A percentile compares a stretch with the other conserved stretches of the same genome.
Evolutionary conservation across 345 rosid species (phyloP).

Genomic region (Citrus glauca): DNA sequence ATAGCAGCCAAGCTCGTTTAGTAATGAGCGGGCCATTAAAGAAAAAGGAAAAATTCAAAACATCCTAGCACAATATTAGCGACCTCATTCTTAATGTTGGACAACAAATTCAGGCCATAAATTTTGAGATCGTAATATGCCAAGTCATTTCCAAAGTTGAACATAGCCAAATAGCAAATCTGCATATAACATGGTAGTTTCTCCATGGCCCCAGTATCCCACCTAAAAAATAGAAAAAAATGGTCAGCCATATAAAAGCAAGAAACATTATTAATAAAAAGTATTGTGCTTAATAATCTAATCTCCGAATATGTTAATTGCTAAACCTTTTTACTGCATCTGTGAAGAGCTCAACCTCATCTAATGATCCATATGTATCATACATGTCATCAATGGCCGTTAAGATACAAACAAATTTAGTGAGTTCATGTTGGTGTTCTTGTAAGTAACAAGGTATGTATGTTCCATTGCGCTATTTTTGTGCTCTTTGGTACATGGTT

Average conservation of each 20-base stretch:
- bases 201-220: neutral
- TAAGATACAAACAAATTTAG: conserved; percentile 12
- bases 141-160: neutral
- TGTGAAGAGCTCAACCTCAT: conserved; percentile 20
- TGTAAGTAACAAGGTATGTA: too few species aligned
- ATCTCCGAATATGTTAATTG: neutral
- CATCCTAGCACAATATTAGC: too few species aligned
- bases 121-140: neutral
- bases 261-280: neutral
- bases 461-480: too few species aligned
- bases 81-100: neutral
- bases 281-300: too few species aligned
- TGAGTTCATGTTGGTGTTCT: neutral
- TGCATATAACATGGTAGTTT: neutral
- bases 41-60: too few species aligned
- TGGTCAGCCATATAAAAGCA: neutral
- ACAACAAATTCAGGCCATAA: neutral
- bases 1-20: too few species aligned
- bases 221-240: neutral
- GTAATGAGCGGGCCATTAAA: too few species aligned
- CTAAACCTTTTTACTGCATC: neutral
- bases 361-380: conserved; percentile 9
- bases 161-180: conserved; percentile 8
- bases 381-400: conserved; percentile 19
- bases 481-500: too few species aligned